phyloP scores from a whole-genome alignment of 768 basidiomycete species.

The Guyanaporus albipodus region DNA sequence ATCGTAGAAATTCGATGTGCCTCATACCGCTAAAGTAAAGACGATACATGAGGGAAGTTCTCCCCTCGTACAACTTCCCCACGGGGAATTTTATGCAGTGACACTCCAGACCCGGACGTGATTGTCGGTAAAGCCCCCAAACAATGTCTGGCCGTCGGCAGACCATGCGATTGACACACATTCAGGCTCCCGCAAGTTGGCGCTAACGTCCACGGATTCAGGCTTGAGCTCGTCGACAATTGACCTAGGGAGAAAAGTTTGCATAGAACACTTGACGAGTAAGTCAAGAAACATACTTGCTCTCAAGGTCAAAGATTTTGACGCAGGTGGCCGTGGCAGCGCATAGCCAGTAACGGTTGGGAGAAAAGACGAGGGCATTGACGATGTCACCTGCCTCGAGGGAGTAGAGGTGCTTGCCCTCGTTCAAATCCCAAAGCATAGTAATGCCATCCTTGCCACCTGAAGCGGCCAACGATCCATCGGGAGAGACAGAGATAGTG shows the following conservation, averaged over 20 bases:
- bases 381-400: constrained; percentile 98
- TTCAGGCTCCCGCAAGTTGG: constrained; percentile 76
- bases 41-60: constrained; percentile 21
- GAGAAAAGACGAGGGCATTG: constrained; percentile 99
- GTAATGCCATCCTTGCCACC: constrained; percentile 99
- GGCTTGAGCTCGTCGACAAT: constrained; percentile 99
- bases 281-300: constrained; percentile 66
- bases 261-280: background rate
- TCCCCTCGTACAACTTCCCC: constrained; percentile 20
- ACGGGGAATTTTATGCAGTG: constrained; percentile 38
- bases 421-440: constrained; percentile 99
- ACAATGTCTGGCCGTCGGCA: constrained; percentile 94
- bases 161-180: constrained; percentile 99
- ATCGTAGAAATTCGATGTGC: constrained; percentile 21
- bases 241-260: constrained; percentile 47
- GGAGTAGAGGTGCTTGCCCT: constrained; percentile 99
- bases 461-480: constrained; percentile 97
- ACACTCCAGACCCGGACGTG: constrained; percentile 91
- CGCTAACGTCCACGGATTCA: constrained; percentile 75
- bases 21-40: constrained; percentile 20
- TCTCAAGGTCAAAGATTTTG: constrained; percentile 99
- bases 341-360: constrained; percentile 99
- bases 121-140: constrained; percentile 96
- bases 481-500: constrained; percentile 96
- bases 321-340: constrained; percentile 96